A percentile compares a stretch with the other conserved stretches of the same genome.
phyloP scores from a whole-genome alignment of 2,329 filamentous ascomycete genomes.

The Paracoccidioides brasiliensis region DNA sequence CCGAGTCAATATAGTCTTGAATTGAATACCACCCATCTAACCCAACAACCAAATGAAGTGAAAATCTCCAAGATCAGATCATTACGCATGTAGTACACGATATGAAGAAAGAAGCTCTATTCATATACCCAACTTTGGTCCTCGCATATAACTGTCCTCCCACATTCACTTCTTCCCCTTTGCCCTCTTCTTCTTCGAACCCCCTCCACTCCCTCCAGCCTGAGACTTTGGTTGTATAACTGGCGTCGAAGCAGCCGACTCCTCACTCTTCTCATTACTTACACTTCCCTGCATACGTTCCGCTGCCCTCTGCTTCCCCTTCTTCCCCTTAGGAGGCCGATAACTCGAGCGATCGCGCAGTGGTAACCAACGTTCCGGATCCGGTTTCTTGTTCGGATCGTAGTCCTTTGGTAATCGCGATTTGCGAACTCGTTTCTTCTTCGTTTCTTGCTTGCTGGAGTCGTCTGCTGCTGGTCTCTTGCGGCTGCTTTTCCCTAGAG shows the following conservation, averaged over 20 bases:
- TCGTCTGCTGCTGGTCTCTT: constrained; percentile 27
- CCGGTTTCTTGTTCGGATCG: constrained; percentile 64
- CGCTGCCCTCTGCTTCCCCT: constrained; percentile 70
- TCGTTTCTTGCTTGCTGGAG: constrained; percentile 16
- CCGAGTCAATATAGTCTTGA: too few species aligned
- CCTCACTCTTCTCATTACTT: constrained; percentile 57
- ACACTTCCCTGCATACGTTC: constrained; percentile 76
- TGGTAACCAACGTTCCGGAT: constrained; percentile 88
- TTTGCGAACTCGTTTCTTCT: constrained; percentile 32
- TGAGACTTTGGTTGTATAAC: constrained; percentile 20
- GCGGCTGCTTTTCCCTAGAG: constrained; percentile 12
- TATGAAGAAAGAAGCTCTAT: too few species aligned
- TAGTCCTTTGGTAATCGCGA: constrained; percentile 37
- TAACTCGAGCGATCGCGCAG: constrained; percentile 81
- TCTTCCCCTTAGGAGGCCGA: constrained; percentile 78
- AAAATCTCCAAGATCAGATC: too few species aligned
- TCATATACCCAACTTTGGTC: too few species aligned
- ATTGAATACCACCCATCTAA: too few species aligned
- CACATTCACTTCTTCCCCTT: constrained; percentile 35
- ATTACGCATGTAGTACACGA: too few species aligned
- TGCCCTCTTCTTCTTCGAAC: constrained; percentile 37
- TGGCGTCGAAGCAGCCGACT: constrained; percentile 28
- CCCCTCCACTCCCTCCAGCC: constrained; percentile 18
- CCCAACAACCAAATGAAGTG: too few species aligned
- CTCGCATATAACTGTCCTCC: too few species aligned